Evolutionary conservation across 768 basidiomycete genomes (phyloP).

Genomic region (Lactarius trivialis): DNA sequence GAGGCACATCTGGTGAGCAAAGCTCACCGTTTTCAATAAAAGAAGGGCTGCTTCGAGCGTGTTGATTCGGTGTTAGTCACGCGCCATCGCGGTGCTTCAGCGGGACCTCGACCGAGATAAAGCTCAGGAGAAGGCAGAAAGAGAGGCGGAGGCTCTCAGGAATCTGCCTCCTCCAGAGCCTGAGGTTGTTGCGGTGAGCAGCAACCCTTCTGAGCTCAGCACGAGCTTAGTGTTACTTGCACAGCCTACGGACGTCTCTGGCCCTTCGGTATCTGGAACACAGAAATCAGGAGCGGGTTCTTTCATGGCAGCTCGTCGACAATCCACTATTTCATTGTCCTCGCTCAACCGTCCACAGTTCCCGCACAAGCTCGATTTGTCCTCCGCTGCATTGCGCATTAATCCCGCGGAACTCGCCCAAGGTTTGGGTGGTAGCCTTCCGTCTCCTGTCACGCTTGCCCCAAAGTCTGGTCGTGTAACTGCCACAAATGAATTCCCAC

Average conservation of each 20-base stretch:
- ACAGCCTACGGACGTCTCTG: slow-evolving; percentile 12
- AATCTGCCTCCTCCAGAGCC: slow-evolving; percentile 28
- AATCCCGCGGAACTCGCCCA: slow-evolving; percentile 55
- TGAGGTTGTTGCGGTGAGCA: slow-evolving; percentile 13
- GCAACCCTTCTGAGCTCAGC: not conserved
- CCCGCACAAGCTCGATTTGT: slow-evolving; percentile 75
- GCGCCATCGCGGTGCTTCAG: slow-evolving; percentile 64
- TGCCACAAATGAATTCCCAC: slow-evolving; percentile 42
- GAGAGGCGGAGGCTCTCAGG: slow-evolving; percentile 27
- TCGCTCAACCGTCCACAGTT: slow-evolving; percentile 67
- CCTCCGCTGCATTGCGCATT: slow-evolving; percentile 58
- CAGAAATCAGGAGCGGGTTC: slow-evolving; percentile 31
- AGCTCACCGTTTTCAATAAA: not conserved
- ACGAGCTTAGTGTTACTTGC: not conserved
- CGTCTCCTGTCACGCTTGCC: slow-evolving; percentile 76
- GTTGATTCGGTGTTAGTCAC: slow-evolving; percentile 39
- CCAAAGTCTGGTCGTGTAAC: slow-evolving; percentile 60
- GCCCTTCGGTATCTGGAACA: slow-evolving; percentile 29
- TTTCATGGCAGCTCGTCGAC: slow-evolving; percentile 43
- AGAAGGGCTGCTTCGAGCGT: not conserved
- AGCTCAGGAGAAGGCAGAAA: slow-evolving; percentile 38
- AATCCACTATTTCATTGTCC: slow-evolving; percentile 73
- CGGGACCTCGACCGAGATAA: slow-evolving; percentile 54
- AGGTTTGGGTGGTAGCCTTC: slow-evolving; percentile 52
- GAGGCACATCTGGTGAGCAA: slow-evolving; percentile 60